Base-by-base conservation (phyloP, 1,284 basidiomycete genomes). In the Volvariella volvacea region DNA sequence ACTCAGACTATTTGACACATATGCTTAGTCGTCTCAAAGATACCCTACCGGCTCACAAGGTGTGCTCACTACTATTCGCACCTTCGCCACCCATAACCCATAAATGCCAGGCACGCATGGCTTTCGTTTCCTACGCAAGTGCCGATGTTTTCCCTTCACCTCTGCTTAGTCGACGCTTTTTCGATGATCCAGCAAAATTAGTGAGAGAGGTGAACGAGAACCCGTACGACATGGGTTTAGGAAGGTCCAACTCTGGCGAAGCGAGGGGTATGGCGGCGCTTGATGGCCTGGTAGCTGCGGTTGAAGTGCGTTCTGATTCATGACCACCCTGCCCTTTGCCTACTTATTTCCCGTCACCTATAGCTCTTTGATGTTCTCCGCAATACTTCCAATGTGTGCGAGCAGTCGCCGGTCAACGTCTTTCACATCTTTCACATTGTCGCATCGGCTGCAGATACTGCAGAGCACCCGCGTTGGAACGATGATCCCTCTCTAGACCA, bases 241-340 rank as follows among this genome's bases (percentile, higher is more conserved):
- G 83, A 1, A 62, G 68, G 42, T 76, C 77, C 1, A 68, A 69
- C 22, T 68, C 68, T 1, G 73, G 73, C 2, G 72, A 66, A 1
- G 59, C 50, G 39, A 62, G 63, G 42, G 83, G 83, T 1, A 72
- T 85, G 73, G 80, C 82, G 19, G 79, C 78, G 2, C 60, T 88
- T 3, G 85, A 88, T 46, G 85, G 80, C 1, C 61, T 86, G 14
- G 80, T 83, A 12, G 79, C 84, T 16, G 78, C 76, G 14, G 61
- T 88, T 16, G 85, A 88, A 71, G 85, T 86, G 52, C 43, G 66
- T 20, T 36, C n/a, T n/a, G 34, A 6, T 56, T 19, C 20, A 20
- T 30, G 14, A 21, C 30, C 32, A 45, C 19, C 9, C 43, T 15
- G n/a, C n/a, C 31, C 9, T 12, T 9, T 28, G 28, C 37, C 2